phyloP scores from a whole-genome alignment of 352 stramenopile genomes.

The Globisporangium rhizosaccharum region DNA sequence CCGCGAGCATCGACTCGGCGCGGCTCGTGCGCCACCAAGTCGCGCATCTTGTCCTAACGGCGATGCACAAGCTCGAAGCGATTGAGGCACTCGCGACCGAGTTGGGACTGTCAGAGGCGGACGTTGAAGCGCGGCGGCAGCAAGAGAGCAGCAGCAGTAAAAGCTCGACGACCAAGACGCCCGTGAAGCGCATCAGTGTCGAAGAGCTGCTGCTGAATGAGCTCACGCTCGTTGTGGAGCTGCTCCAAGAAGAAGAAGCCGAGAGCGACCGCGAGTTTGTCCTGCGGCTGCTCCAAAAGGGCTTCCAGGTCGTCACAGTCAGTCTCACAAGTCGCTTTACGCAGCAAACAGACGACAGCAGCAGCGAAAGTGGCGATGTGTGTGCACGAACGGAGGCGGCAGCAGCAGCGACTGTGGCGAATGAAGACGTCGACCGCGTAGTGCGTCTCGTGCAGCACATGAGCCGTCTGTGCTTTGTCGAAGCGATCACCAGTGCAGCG shows the following conservation, averaged over 20 bases:
- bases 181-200: constrained; percentile 11
- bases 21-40: constrained; percentile 44
- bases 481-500: constrained; percentile 5
- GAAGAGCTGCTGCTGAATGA: constrained; percentile 54
- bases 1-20: constrained; percentile 8
- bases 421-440: background rate
- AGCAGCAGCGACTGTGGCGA: background rate
- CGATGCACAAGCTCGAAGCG: constrained; percentile 47
- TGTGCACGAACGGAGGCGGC: background rate
- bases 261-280: constrained; percentile 48
- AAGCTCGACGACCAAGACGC: background rate
- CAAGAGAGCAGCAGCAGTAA: constrained; percentile 17
- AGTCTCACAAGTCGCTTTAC: constrained; percentile 10
- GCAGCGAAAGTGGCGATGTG: background rate
- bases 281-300: constrained; percentile 53
- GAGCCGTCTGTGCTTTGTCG: constrained; percentile 29
- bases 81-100: constrained; percentile 49
- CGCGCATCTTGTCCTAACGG: constrained; percentile 39
- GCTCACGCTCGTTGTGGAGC: constrained; percentile 58
- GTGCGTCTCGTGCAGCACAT: constrained; percentile 27
- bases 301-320: constrained; percentile 37
- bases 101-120: constrained; percentile 54
- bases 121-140: constrained; percentile 46
- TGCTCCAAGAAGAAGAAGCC: constrained; percentile 42
- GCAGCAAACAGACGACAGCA: background rate